phyloP scores from a whole-genome alignment of 495 filamentous ascomycete species.

The Trypethelium eluteriae region DNA sequence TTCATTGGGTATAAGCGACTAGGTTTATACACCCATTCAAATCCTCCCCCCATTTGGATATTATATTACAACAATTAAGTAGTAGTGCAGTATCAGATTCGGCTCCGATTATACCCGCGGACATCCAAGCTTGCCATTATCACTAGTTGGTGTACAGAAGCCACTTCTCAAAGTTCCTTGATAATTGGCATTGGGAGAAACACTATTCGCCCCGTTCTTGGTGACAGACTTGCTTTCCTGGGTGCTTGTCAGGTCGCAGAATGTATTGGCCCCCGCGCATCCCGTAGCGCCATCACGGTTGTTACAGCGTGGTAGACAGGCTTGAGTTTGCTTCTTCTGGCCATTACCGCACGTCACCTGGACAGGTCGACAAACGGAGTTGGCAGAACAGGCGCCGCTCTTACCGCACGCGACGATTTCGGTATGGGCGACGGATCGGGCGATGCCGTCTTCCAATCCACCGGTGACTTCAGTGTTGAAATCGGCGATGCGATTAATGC shows the following conservation, averaged over 20 bases:
- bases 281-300: neutral
- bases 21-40: neutral
- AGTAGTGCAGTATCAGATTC: neutral
- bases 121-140: neutral
- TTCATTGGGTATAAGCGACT: neutral
- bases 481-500: neutral
- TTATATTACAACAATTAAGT: neutral
- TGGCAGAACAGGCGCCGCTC: neutral
- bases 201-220: neutral
- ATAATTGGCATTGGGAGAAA: neutral
- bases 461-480: neutral
- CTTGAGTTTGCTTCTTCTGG: neutral
- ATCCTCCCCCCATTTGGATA: neutral
- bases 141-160: neutral
- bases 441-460: neutral
- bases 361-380: neutral
- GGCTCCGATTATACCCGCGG: neutral
- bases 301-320: neutral
- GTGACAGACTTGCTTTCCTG: neutral
- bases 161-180: neutral
- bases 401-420: neutral
- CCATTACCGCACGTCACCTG: neutral
- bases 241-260: neutral
- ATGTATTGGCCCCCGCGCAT: neutral
- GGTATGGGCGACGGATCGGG: neutral